These are phyloP conservation scores for Botrytis tulipae DNA, from an alignment of 2,329 filamentous ascomycete species.

Conservation along the genomic window DNA sequence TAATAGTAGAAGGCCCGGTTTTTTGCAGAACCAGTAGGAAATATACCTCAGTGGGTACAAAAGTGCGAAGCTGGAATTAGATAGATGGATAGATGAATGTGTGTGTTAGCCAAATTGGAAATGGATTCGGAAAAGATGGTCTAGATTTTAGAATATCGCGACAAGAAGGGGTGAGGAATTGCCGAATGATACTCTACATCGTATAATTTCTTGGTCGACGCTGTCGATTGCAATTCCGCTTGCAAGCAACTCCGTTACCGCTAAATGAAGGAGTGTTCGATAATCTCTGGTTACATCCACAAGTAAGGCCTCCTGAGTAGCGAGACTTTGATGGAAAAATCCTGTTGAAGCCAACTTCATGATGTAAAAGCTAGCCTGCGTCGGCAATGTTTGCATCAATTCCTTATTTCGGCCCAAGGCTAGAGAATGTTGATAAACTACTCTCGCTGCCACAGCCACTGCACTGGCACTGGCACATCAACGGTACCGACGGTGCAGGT, in stretches of 20 bases:
- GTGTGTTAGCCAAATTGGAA: not conserved
- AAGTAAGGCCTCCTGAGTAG: not conserved
- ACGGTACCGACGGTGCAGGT: not conserved
- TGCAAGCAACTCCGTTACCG: not conserved
- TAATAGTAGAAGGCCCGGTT: not conserved
- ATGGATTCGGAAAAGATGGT: not conserved
- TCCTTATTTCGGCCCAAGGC: not conserved
- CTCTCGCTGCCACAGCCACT: not conserved
- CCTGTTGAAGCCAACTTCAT: not conserved
- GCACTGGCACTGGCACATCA: not conserved
- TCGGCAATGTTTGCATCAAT: not conserved
- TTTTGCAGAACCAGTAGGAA: constrained; percentile 7
- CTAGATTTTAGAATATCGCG: not conserved
- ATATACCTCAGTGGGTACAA: constrained; percentile 16
- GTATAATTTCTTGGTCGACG: not conserved
- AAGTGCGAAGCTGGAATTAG: not conserved
- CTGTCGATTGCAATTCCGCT: not conserved
- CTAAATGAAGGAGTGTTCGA: too few species aligned
- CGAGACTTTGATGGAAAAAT: not conserved
- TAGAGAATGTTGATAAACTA: not conserved
- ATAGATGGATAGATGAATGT: not conserved
- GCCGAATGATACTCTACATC: not conserved
- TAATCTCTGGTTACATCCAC: not conserved
- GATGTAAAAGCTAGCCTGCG: not conserved
- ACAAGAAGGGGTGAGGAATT: not conserved